Conservation (phyloP, 192 early-diverging fungal species). For the Phlyctochytrium bullatum region DNA sequence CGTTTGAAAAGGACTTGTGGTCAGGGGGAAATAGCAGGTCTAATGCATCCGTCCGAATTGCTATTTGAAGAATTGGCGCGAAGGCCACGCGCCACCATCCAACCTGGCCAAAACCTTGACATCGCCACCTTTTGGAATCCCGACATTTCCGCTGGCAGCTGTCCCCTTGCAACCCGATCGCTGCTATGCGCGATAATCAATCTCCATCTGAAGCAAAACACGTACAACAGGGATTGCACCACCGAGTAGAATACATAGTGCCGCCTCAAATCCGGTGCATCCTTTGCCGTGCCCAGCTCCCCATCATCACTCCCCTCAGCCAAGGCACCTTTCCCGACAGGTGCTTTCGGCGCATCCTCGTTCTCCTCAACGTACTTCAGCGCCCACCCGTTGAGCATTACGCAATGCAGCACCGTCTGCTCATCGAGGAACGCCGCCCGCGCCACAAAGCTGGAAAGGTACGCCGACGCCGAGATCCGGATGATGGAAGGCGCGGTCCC, state of each 20-base stretch:
- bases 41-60: no score
- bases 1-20: no score
- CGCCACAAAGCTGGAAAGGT: constrained; percentile 84
- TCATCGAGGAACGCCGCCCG: constrained; percentile 77
- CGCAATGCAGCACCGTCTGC: constrained; percentile 57
- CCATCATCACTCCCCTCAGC: neutral
- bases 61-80: no score
- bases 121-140: constrained; percentile 72
- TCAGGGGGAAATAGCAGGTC: no score
- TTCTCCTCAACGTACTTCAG: constrained; percentile 65
- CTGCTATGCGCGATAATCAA: constrained; percentile 56
- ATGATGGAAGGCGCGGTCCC: constrained; percentile 60
- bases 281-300: neutral
- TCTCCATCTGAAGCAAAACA: constrained; percentile 94
- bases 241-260: constrained; percentile 83
- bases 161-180: no score
- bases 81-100: constrained; percentile 57
- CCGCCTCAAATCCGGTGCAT: constrained; percentile 53
- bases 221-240: constrained; percentile 86
- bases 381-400: constrained; percentile 70
- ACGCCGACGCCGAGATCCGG: constrained; percentile 76
- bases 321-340: neutral
- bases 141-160: constrained; percentile 44
- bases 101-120: constrained; percentile 82
- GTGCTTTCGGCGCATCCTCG: constrained; percentile 38